Conservation (phyloP, 805 yeast species). For the Saccharomycopsis capsularis region DNA sequence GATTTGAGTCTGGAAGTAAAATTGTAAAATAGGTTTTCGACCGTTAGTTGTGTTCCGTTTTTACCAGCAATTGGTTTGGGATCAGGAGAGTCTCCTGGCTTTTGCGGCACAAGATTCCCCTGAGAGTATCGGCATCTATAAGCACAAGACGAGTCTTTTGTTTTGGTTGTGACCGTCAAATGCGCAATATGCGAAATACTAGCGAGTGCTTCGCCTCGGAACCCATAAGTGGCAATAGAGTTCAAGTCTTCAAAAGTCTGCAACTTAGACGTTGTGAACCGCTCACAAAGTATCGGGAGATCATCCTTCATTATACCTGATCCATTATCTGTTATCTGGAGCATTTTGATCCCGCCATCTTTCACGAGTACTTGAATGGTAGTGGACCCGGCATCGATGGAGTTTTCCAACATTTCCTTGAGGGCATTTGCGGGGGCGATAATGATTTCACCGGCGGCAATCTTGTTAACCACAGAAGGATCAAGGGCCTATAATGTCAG, state of each 20-base stretch:
- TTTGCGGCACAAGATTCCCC: constrained; percentile 50
- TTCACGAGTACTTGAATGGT: constrained; percentile 72
- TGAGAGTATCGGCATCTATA: constrained; percentile 60
- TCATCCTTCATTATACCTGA: constrained; percentile 70
- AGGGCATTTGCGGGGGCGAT: constrained; percentile 91
- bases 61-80: constrained; percentile 81
- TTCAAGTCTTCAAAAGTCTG: constrained; percentile 65
- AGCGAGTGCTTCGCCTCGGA: constrained; percentile 95
- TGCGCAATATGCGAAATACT: constrained; percentile 87
- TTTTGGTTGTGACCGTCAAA: constrained; percentile 72
- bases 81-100: constrained; percentile 32
- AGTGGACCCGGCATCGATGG: constrained; percentile 79
- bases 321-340: constrained; percentile 90
- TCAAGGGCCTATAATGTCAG: constrained; percentile 62
- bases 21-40: constrained; percentile 87
- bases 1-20: constrained; percentile 72
- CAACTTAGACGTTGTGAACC: constrained; percentile 90
- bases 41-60: constrained; percentile 75
- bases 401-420: constrained; percentile 87
- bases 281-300: constrained; percentile 70
- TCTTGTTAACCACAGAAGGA: constrained; percentile 69
- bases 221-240: constrained; percentile 75
- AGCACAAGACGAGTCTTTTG: constrained; percentile 54
- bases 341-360: constrained; percentile 84
- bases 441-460: constrained; percentile 97